Percentiles rank a stretch among this genome's conserved stretches.
These are phyloP conservation scores for Euphorbia tirucalli DNA, from an alignment of 345 rosid species.

Conservation along the genomic window DNA sequence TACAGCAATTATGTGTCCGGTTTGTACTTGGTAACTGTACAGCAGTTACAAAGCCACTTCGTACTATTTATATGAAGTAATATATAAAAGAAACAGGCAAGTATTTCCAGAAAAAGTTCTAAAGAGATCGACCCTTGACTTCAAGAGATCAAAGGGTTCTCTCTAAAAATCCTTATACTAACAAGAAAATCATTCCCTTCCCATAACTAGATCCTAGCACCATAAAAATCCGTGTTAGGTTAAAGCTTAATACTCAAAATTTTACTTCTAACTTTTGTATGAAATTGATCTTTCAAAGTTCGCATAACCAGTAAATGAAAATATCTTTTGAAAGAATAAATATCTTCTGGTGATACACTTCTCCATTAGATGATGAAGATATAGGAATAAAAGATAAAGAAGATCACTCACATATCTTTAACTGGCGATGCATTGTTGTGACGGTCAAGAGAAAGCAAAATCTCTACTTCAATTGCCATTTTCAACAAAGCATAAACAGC, in stretches of 20 bases:
- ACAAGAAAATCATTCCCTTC: no score
- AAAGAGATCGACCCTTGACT: no score
- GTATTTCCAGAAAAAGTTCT: no score
- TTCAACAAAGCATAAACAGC: slow-evolving; percentile 56
- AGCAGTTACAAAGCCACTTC: no score
- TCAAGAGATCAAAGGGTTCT: no score
- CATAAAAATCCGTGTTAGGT: no score
- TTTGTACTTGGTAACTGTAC: no score
- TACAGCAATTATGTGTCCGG: no score
- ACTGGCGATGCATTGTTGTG: slow-evolving; percentile 44
- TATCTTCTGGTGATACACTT: background rate
- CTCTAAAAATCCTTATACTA: no score
- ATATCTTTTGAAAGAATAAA: background rate
- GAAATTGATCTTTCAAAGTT: background rate
- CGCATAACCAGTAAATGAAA: background rate
- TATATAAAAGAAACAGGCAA: no score
- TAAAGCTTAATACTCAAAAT: background rate
- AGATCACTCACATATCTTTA: slow-evolving; percentile 44
- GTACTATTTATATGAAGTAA: no score
- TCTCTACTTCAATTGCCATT: slow-evolving; percentile 60
- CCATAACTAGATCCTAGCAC: no score
- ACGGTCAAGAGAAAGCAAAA: slow-evolving; percentile 60
- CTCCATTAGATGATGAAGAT: slow-evolving; percentile 1
- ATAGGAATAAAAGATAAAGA: background rate
- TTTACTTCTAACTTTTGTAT: background rate